Percentiles rank a stretch among this genome's conserved stretches.
phyloP scores from a whole-genome alignment of 78 protist species.

The Monocercomonoides exilis region DNA sequence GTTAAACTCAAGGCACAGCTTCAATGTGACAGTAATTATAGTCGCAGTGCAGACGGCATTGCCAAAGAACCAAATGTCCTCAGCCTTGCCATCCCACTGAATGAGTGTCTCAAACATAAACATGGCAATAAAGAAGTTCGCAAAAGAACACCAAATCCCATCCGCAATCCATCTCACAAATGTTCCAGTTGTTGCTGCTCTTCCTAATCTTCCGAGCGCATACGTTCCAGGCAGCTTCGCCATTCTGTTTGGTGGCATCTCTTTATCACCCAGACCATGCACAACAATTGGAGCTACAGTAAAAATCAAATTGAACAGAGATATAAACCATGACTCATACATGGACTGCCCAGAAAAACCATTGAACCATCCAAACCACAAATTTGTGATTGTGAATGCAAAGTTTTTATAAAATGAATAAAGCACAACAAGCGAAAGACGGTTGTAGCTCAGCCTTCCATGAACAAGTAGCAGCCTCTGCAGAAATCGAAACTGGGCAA shows the following conservation, averaged over 20 bases:
- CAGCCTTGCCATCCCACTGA: neutral
- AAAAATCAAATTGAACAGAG: neutral
- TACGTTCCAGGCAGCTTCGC: neutral
- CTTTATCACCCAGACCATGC: neutral
- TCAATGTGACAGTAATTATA: neutral
- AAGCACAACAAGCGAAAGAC: slow-evolving; percentile 13
- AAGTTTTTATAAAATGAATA: slow-evolving; percentile 66
- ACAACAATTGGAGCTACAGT: neutral
- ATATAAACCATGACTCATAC: neutral
- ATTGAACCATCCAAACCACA: neutral
- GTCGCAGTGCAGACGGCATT: neutral
- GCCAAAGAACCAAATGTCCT: neutral
- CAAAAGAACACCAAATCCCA: neutral
- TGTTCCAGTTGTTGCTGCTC: neutral
- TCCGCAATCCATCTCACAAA: neutral
- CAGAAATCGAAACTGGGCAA: slow-evolving; percentile 71
- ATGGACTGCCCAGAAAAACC: neutral
- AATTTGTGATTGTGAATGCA: neutral
- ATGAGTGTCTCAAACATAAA: neutral
- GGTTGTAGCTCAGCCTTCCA: slow-evolving; percentile 42
- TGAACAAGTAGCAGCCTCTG: slow-evolving; percentile 52
- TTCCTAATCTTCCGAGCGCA: neutral
- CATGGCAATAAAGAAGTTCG: neutral
- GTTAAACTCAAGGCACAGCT: neutral
- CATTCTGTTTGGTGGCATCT: neutral